These are phyloP conservation scores for Avicennia marina DNA, from an alignment of 257 asterid genomes.

Conservation along the genomic window DNA sequence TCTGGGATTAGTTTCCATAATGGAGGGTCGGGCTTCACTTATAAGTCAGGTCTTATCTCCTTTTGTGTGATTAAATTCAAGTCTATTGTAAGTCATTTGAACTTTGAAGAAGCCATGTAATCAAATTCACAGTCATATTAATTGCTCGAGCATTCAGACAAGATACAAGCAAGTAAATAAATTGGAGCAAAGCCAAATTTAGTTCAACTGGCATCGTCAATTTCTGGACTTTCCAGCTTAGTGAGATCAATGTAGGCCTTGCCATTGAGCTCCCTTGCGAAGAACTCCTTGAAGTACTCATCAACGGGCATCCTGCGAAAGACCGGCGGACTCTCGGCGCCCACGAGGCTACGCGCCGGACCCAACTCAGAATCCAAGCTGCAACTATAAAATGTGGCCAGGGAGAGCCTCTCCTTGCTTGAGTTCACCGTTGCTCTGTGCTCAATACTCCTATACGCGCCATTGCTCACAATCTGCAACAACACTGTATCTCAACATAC, in stretches of 20 bases:
- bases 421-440: slow-evolving; percentile 51
- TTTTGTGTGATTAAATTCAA: too few relatives aligned
- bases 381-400: slow-evolving; percentile 49
- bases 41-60: too few relatives aligned
- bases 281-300: slow-evolving; percentile 34
- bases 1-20: too few relatives aligned
- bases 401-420: slow-evolving; percentile 39
- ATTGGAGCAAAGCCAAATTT: too few relatives aligned
- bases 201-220: background rate
- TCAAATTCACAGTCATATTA: too few relatives aligned
- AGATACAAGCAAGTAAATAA: too few relatives aligned
- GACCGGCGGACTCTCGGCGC: slow-evolving; percentile 30
- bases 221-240: slow-evolving; percentile 10
- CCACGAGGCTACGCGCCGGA: slow-evolving; percentile 41
- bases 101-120: too few relatives aligned
- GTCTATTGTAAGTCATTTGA: too few relatives aligned
- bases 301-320: slow-evolving; percentile 28
- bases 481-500: too few relatives aligned
- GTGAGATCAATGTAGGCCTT: slow-evolving; percentile 44
- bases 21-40: too few relatives aligned
- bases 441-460: slow-evolving; percentile 44
- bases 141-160: too few relatives aligned
- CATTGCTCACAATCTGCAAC: slow-evolving; percentile 50
- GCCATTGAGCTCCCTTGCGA: slow-evolving; percentile 40
- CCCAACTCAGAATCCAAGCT: slow-evolving; percentile 40